Conservation (phyloP, 1,139 yeast species). For the Nakaseomyces glabratus region DNA sequence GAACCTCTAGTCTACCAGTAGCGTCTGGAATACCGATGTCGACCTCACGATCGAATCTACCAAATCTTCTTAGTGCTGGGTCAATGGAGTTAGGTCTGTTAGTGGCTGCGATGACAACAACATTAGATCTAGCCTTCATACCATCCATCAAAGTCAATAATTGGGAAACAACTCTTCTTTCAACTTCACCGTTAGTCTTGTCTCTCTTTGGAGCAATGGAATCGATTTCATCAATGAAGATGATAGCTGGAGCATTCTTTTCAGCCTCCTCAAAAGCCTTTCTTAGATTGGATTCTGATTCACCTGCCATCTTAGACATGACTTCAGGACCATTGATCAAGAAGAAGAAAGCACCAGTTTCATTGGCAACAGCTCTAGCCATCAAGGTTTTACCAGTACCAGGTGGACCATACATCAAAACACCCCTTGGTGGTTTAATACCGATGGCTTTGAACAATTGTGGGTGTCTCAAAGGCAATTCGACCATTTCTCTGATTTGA, state of each 20-base stretch:
- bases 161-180: constrained; percentile 96
- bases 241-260: constrained; percentile 94
- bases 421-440: constrained; percentile 96
- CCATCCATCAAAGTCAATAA: constrained; percentile 97
- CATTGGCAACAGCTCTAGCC: constrained; percentile 99
- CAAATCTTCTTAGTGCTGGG: constrained; percentile 96
- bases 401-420: constrained; percentile 98
- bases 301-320: constrained; percentile 99
- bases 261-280: constrained; percentile 99
- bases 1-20: constrained; percentile 83
- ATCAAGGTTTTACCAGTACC: constrained; percentile 43
- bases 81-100: constrained; percentile 98
- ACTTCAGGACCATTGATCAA: constrained; percentile 99
- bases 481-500: constrained; percentile 93
- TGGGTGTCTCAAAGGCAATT: constrained; percentile 93
- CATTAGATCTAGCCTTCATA: constrained; percentile 97
- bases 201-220: constrained; percentile 99
- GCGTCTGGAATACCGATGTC: constrained; percentile 99
- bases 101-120: constrained; percentile 91
- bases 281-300: constrained; percentile 92
- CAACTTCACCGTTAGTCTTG: constrained; percentile 98
- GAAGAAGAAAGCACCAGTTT: constrained; percentile 97
- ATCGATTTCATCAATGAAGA: constrained; percentile 96
- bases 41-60: constrained; percentile 98
- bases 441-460: constrained; percentile 94